These are phyloP conservation scores for Thelonectria rubi DNA, from an alignment of 2,329 filamentous ascomycete genomes.

Conservation along the genomic window DNA sequence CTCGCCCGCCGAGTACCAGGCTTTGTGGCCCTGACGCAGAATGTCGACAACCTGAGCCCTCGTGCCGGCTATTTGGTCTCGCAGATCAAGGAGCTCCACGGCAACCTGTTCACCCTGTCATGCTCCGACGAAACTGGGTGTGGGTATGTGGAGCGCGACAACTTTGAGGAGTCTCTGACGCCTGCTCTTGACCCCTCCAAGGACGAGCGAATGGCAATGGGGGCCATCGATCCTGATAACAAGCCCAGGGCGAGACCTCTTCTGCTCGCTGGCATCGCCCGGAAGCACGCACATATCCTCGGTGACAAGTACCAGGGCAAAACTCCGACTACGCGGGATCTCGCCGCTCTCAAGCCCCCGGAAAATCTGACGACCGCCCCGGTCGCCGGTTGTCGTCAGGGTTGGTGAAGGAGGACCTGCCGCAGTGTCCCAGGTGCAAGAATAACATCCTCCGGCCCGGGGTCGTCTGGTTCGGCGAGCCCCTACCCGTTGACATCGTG, in stretches of 20 bases:
- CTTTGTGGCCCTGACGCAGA: neutral
- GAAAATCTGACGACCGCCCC: neutral
- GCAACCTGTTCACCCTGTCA: neutral
- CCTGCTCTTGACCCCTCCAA: neutral
- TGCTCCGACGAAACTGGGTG: neutral
- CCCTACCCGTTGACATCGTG: slow-evolving; percentile 67
- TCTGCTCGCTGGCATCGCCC: neutral
- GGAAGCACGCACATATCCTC: neutral
- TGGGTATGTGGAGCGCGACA: neutral
- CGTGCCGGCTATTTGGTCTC: neutral
- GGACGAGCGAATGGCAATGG: neutral
- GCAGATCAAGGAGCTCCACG: neutral
- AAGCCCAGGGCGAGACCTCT: neutral
- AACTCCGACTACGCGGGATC: neutral
- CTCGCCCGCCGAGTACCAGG: neutral
- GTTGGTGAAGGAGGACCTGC: slow-evolving; percentile 1
- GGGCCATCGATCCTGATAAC: neutral
- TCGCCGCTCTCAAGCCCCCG: neutral
- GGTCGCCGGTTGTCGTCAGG: neutral
- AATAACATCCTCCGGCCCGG: slow-evolving; percentile 71
- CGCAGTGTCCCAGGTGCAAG: slow-evolving; percentile 13
- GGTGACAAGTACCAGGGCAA: neutral
- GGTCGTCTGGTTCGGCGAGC: slow-evolving; percentile 85
- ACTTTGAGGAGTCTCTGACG: neutral
- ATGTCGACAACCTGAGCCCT: neutral